phyloP scores from a whole-genome alignment of 768 basidiomycete species.

The Tulasnella sp. region DNA sequence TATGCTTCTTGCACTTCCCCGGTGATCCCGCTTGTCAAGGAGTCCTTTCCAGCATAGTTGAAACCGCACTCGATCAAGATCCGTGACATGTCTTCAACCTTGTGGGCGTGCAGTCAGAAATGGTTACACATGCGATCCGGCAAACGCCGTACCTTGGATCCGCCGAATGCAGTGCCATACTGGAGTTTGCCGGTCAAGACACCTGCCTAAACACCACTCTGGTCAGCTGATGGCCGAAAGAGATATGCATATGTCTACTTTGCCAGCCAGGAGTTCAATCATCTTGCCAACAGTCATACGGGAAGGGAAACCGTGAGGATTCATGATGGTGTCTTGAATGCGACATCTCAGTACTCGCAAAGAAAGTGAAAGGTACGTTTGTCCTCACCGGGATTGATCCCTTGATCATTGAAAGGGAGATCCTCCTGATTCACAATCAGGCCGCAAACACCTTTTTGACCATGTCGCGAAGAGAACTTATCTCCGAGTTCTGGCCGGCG shows the following conservation, averaged over 20 bases:
- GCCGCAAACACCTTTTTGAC: constrained; percentile 98
- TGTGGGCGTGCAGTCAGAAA: too few species aligned
- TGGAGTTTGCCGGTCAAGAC: constrained; percentile 80
- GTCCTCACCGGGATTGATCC: constrained; percentile 71
- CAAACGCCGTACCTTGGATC: constrained; percentile 60
- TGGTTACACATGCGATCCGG: neutral
- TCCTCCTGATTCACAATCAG: constrained; percentile 98
- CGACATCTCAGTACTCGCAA: constrained; percentile 16
- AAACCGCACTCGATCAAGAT: constrained; percentile 92
- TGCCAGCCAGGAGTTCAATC: constrained; percentile 94
- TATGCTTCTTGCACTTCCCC: constrained; percentile 94
- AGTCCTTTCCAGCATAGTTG: constrained; percentile 97
- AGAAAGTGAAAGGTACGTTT: neutral
- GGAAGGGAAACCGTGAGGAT: constrained; percentile 98
- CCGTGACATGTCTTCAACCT: constrained; percentile 97
- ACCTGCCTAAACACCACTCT: constrained; percentile 51
- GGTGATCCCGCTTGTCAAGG: constrained; percentile 95
- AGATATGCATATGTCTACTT: constrained; percentile 38
- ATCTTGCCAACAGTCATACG: constrained; percentile 99
- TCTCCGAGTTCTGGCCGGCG: constrained; percentile 93
- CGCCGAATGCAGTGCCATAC: constrained; percentile 94
- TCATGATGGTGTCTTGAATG: constrained; percentile 92
- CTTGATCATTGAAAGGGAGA: constrained; percentile 98
- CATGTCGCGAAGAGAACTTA: constrained; percentile 96
- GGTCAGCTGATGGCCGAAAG: neutral